These are phyloP conservation scores for Linnemannia elongata DNA, from an alignment of 192 early-diverging fungal species.

Conservation along the genomic window DNA sequence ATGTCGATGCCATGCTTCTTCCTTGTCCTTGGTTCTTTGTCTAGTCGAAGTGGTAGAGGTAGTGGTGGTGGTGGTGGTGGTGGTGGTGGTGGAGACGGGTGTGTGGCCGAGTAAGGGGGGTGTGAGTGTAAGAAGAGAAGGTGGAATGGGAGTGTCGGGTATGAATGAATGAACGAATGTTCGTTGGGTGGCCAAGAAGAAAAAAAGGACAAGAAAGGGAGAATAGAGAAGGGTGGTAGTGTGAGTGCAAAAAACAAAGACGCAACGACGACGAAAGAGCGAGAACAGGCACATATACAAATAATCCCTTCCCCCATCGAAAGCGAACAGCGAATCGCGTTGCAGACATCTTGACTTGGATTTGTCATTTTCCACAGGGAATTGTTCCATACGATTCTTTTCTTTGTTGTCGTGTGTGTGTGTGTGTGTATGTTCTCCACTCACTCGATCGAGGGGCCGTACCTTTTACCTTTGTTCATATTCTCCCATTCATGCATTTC, in stretches of 20 bases:
- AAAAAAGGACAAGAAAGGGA: background rate
- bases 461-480: no score
- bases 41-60: no score
- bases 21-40: background rate
- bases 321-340: background rate
- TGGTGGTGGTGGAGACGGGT: no score
- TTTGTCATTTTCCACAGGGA: background rate
- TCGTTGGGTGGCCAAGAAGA: background rate
- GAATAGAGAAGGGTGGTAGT: background rate
- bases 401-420: background rate
- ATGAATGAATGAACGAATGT: background rate
- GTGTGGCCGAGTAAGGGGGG: background rate
- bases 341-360: background rate
- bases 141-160: background rate
- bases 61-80: background rate
- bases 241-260: background rate
- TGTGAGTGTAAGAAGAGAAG: background rate
- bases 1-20: conserved; percentile 21
- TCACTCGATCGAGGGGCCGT: background rate
- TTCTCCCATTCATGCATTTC: no score
- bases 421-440: no score
- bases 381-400: background rate
- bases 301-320: background rate
- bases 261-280: background rate
- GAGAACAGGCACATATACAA: background rate